These are phyloP conservation scores for Rutstroemia sp. DNA, from an alignment of 2,329 filamentous ascomycete species.

Conservation along the genomic window DNA sequence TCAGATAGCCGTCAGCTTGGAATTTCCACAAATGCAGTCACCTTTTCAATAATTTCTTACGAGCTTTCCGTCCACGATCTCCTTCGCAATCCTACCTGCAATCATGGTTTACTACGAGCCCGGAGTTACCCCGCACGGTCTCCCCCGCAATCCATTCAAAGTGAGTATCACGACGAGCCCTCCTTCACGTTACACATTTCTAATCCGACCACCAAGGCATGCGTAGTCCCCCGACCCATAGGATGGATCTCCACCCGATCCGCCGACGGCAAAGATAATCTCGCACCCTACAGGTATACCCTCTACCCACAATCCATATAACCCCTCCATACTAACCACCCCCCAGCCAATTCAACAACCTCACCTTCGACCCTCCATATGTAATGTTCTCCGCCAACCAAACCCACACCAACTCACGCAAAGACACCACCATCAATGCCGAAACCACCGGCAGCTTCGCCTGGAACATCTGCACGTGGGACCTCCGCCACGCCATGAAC, in stretches of 20 bases:
- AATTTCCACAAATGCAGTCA: too few species aligned
- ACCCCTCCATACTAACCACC: background rate
- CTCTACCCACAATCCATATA: background rate
- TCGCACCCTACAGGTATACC: conserved; percentile 42
- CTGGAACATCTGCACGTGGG: conserved; percentile 53
- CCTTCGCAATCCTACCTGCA: background rate
- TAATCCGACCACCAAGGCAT: conserved; percentile 33
- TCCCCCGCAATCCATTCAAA: conserved; percentile 12
- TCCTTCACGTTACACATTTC: background rate
- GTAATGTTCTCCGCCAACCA: conserved; percentile 56
- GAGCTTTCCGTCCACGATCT: too few species aligned
- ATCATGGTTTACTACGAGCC: conserved; percentile 3
- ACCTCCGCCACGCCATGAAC: conserved; percentile 48
- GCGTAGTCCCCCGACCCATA: conserved; percentile 53
- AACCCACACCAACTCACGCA: conserved; percentile 37
- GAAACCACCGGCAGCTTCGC: conserved; percentile 48
- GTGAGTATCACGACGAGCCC: background rate
- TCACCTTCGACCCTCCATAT: conserved; percentile 55
- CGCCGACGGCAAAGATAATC: conserved; percentile 40
- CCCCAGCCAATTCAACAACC: conserved; percentile 49
- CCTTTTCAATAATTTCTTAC: too few species aligned
- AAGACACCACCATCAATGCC: conserved; percentile 50
- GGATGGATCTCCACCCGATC: conserved; percentile 55
- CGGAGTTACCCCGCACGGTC: conserved; percentile 4
- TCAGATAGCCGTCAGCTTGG: too few species aligned